Evolutionary conservation across 208 protist species (phyloP), one percentile per base, ranked within the genome.

Genomic region (Leishmania arabica): DNA sequence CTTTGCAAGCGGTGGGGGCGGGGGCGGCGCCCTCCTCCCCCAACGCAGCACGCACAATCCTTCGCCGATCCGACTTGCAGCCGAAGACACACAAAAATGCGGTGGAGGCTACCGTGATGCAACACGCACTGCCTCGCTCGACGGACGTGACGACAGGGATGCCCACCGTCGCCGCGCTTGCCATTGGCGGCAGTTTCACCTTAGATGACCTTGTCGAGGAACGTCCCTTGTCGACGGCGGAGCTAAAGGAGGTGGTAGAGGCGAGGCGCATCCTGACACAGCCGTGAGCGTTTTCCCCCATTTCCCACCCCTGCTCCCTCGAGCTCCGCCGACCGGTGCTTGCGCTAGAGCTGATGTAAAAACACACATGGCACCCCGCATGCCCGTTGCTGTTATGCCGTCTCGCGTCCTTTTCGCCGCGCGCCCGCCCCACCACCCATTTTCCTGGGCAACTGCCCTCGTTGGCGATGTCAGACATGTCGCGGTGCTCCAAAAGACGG

Each of bases 61-160:
- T 93, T 49, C 90, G 88, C 1, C 85, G 88, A n/a, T 47, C 76
- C 3, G 86, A 93, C 54, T 70, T 93, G 64, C 75, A 21, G 2
- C 78, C 87, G 3, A 83, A 80, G 62, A n/a, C 56, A 31, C 76
- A 66, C 24, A 42, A 31, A 5, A 77, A 37, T 34, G 62, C 77
- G 21, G 84, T 73, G 62, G 51, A 54, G n/a, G 24, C 53, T 0
- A 53, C 87, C 4, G n/a, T 85, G 19, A 13, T 17, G 31, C 64
- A 80, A 21, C 74, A 79, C 69, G 24, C 40, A 5, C 81, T 92
- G 37, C 89, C 89, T 45, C 86, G 86, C 74, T 84, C 89, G 3
- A 86, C 81, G 4, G 89, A 92, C 40, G 13, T 79, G 15, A 75
- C 51, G 24, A 62, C 68, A n/a, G 8, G 24, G 68, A 73, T 54